These are phyloP conservation scores for Metschnikowia drakensbergensis DNA, from an alignment of 805 yeast genomes.

Conservation along the genomic window DNA sequence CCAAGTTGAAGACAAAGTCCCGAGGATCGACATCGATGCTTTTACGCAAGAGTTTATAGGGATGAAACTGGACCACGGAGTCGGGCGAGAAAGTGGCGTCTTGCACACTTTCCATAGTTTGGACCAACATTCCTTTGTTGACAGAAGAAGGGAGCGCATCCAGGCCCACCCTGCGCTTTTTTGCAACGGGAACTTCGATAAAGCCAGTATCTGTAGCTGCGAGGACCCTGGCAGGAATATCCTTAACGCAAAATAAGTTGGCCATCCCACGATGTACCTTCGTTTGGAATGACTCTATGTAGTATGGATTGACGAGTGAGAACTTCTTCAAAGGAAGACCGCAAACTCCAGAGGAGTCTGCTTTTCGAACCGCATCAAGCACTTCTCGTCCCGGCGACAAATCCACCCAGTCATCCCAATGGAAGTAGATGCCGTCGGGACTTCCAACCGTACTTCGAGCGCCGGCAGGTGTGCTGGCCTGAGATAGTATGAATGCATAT, in stretches of 20 bases:
- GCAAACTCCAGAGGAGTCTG: conserved; percentile 24
- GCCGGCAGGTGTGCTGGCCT: conserved; percentile 1
- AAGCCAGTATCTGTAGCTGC: conserved; percentile 24
- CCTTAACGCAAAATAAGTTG: conserved; percentile 29
- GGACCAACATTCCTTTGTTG: conserved; percentile 6
- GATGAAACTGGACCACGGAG: conserved; percentile 1
- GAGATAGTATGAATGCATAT: conserved; percentile 11
- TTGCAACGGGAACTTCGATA: conserved; percentile 28
- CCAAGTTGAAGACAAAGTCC: conserved; percentile 33
- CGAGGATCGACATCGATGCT: conserved; percentile 17
- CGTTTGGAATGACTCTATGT: conserved; percentile 30
- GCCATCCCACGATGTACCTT: conserved; percentile 34
- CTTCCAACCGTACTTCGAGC: conserved; percentile 1
- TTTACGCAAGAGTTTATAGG: conserved; percentile 9
- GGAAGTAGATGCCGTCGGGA: conserved; percentile 28
- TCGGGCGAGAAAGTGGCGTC: too few species aligned
- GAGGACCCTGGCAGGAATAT: conserved; percentile 25
- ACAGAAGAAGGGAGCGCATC: not conserved
- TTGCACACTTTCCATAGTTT: conserved; percentile 6
- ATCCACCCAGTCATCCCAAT: conserved; percentile 42
- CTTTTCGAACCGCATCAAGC: conserved; percentile 17
- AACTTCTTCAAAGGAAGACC: conserved; percentile 18
- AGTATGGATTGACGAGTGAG: conserved; percentile 31
- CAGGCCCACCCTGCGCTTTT: conserved; percentile 22
- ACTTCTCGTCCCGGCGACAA: conserved; percentile 22